These are phyloP conservation scores for Voacanga thouarsii DNA, from an alignment of 257 asterid species.

Conservation along the genomic window DNA sequence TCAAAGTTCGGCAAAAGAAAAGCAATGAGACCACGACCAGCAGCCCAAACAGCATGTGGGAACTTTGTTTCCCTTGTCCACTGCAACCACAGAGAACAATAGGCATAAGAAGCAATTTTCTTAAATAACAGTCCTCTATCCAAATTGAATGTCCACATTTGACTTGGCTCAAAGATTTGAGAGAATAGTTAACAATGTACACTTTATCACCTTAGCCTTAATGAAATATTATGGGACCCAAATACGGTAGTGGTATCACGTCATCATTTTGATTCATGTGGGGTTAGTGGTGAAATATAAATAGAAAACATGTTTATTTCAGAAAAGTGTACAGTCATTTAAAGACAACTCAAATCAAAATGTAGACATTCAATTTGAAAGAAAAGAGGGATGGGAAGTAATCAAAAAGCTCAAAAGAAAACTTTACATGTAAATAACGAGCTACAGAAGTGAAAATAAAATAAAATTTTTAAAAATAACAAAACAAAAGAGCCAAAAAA, in stretches of 20 bases:
- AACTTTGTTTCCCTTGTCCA: slow-evolving; percentile 85
- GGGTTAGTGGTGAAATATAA: not conserved
- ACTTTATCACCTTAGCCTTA: not conserved
- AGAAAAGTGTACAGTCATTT: not conserved
- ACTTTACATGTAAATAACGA: not conserved
- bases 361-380: not conserved
- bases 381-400: not conserved
- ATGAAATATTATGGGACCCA: not conserved
- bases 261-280: not conserved
- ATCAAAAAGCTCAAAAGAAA: not conserved
- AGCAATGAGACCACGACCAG: slow-evolving; percentile 95
- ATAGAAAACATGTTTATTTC: not conserved
- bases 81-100: slow-evolving; percentile 29
- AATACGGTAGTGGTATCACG: not conserved
- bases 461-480: too few relatives aligned
- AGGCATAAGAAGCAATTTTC: not conserved
- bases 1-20: slow-evolving; percentile 85
- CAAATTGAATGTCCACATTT: not conserved
- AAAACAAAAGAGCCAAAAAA: too few relatives aligned
- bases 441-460: too few relatives aligned
- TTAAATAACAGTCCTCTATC: not conserved
- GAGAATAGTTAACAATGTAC: not conserved
- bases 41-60: slow-evolving; percentile 99
- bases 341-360: not conserved
- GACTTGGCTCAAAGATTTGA: not conserved